Evolutionary conservation across 2,329 filamentous ascomycete genomes (phyloP), one percentile per base, ranked within the genome.

Genomic region (Alternaria ethzedia): DNA sequence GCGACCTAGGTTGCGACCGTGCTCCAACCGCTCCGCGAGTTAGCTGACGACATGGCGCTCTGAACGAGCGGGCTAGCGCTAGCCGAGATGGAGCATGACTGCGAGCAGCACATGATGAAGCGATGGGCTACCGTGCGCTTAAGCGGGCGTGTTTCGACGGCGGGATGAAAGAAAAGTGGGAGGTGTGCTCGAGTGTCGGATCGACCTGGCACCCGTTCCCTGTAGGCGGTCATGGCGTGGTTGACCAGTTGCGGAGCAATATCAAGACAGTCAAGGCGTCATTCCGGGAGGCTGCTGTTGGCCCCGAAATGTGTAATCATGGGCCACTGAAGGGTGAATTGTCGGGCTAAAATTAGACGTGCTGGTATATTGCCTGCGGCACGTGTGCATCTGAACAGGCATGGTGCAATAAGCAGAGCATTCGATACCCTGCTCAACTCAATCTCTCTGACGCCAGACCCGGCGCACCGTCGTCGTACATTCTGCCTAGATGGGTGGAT

Each of bases 71-170:
- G 69, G 67, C 65, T 68, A 69, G 64, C 66, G 68, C 73, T 76
- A 78, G 67, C 70, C 70, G 61, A 72, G 69, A 67, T 57, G 65
- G 70, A 69, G 65, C 63, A 66, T 60, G 64, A 70, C 50, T 64
- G 70, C 68, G 64, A 71, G 70, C 69, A 64, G 71, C 76, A 77
- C 75, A 73, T 78, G 75, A 78, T 75, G 64, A 68, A 69, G 43
- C 65, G 64, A 67, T 63, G 61, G 60, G 41, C 51, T 51, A 64
- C 56, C 50, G 64, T 67, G 68, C 72, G 70, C 69, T 66, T 70
- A 64, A 59, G 64, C 70, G 71, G 64, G 69, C 70, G 62, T 75
- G 70, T 66, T 64, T 64, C 54, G 65, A 67, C 59, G 63, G 60
- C 63, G 57, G 62, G 54, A 68, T 63, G 60, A 63, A 60, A 61